Evolutionary conservation across 2,329 filamentous ascomycete genomes (phyloP), one percentile per base, ranked within the genome.

Genomic region (Pseudogymnoascus sp.): DNA sequence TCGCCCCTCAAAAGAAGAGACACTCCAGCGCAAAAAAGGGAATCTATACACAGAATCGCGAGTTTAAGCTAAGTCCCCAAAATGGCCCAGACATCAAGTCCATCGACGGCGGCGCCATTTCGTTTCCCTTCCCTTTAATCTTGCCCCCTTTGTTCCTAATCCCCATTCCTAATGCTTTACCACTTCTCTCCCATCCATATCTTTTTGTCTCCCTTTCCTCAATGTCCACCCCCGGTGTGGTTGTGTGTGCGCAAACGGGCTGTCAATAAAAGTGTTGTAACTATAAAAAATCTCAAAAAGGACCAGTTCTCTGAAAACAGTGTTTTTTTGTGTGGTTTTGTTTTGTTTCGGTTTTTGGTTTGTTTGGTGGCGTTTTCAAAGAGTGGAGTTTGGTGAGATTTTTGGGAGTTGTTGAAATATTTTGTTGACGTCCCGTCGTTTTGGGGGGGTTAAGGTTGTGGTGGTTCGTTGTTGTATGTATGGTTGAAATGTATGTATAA

Each of bases 1-100:
- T 6, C 6, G 4, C 18, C 28, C 41, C 14, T 3, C 2, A n/a
- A 9, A 43, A 8, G 8, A 8, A n/a, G 5, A 43, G 38, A 8
- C n/a, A 33, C 33, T 22, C 18, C 14, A 38, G 18, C 12, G 22
- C 54, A 38, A 36, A 39, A 37, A 71, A 69, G 75, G 70, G 76
- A 80, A 82, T 75, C 79, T 76, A 82, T 85, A 85, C 82, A 74
- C 82, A 85, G 81, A 85, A 81, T 35, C 85, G 82, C 82, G 81
- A 83, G 81, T 78, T 81, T 75, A 76, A 74, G 73, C 74, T 72
- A 68, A 69, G 65, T 69, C 74, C 74, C 69, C 60, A 37, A 37
- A 39, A 37, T 62, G 30, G 36, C 37, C 60, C 57, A 61, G 30
- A 50, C 33, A 37, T 61, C 58, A 18, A 39, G 59, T 36, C 38